Evolutionary conservation across 2,329 filamentous ascomycete species (phyloP), one percentile per base, ranked within the genome.

Genomic region (Xenoacremonium recifei): DNA sequence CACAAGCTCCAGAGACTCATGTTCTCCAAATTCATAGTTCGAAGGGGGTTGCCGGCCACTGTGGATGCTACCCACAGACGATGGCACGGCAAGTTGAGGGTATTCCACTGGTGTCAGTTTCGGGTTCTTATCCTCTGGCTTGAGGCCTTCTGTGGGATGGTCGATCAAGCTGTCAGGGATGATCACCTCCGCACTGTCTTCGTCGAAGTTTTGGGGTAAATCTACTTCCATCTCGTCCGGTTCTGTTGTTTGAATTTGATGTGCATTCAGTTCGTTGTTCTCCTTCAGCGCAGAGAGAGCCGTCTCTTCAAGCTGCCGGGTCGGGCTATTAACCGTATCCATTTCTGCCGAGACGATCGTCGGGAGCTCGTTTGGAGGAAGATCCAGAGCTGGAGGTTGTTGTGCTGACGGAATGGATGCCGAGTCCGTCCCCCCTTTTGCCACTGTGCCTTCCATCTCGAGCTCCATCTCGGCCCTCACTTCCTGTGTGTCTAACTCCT

Each of bases 31-130:
- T 29, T 62, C 55, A 25, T 68, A 65, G 11, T 65, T 57, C 5
- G 66, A 69, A 42, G 76, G 72, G 4, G 70, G 69, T 43, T 80
- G 77, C 12, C 73, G 68, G 18, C 75, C 76, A 52, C 70, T 78
- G 45, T 35, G 65, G 49, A 66, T 57, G 50, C 69, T 78, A 44
- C 64, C 66, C 7, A 57, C 57, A 21, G 56, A 57, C 5, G 50
- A 51, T 13, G 50, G 46, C 4, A 55, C 48, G 5, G 35, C 16
- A 19, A 47, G 31, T 18, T 44, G 25, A 25, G 37, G 43, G 25
- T 53, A 32, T 7, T 45, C 48, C 23, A 39, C 10, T 33, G 32
- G 17, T 20, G 18, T 16, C 18, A 37, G n/a, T 18, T 20, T 17
- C 20, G 29, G n/a, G 21, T 35, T 16, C 18, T 41, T 27, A 27